Evolutionary conservation across 2,329 filamentous ascomycete species (phyloP), one percentile per base, ranked within the genome.

Genomic region (Colletotrichum lini): DNA sequence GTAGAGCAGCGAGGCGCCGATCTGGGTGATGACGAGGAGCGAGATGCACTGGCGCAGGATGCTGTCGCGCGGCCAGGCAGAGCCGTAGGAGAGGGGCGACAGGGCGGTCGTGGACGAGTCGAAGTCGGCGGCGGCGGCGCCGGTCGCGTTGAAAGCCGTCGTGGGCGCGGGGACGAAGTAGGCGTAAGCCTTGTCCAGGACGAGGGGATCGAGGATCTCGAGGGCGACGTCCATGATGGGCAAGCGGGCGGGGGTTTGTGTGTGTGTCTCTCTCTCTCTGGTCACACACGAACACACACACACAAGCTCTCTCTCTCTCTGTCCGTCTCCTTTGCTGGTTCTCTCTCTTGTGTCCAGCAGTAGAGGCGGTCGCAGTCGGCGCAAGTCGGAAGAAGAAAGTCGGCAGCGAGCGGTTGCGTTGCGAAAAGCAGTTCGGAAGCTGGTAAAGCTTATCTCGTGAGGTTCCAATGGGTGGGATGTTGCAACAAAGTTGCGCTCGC

Each of bases 1-100:
- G 85, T 94, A 95, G 42, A 70, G 67, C 64, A 79, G 75, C 13
- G 64, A 62, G 16, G 81, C 82, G 67, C 82, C 83, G 42, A 83
- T 64, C 72, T 82, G 79, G 26, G 82, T 82, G 63, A 84, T 73
- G 73, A 81, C 61, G 13, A 84, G 75, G 60, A 84, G 78, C 0
- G 82, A 83, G 61, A 78, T 75, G 75, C 75, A 73, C 66, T 84
- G 83, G 63, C 83, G 82, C 49, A 78, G 75, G 65, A 84, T 79
- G 76, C 83, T 79, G 77, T 84, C 82, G 74, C 83, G 82, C 4
- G 80, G 72, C 77, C 81, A 82, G 12, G 77, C 76, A 3, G 81
- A 83, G 62, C 63, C 73, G 57, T 72, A 61, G 6, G 70, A 63
- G 15, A 44, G 49, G 45, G 58, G 71, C 38, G 60, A 52, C 12